These are phyloP conservation scores for Termitomyces sp. DNA, from an alignment of 768 basidiomycete genomes.

Conservation along the genomic window DNA sequence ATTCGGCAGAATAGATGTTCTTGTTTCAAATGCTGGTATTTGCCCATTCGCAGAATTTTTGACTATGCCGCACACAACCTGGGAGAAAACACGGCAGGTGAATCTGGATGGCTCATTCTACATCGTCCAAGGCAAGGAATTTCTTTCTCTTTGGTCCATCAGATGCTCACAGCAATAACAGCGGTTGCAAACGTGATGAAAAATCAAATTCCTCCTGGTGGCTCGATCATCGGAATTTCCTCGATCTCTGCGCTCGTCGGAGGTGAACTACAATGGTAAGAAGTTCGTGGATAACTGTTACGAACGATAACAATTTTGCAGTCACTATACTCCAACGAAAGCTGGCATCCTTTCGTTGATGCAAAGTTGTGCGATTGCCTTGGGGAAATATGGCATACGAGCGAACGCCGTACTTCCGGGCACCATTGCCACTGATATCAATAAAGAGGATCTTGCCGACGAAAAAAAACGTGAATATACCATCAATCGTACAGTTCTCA, in stretches of 20 bases:
- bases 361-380: constrained; percentile 73
- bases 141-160: background rate
- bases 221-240: constrained; percentile 69
- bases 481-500: constrained; percentile 58
- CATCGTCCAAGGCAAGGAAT: constrained; percentile 50
- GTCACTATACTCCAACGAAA: constrained; percentile 78
- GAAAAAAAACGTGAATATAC: constrained; percentile 53
- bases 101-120: constrained; percentile 78
- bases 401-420: constrained; percentile 71
- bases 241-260: constrained; percentile 79
- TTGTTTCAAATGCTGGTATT: constrained; percentile 50
- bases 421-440: constrained; percentile 74
- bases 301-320: constrained; percentile 14
- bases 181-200: constrained; percentile 76
- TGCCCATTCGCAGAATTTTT: constrained; percentile 77
- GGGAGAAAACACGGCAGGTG: constrained; percentile 61
- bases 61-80: constrained; percentile 56
- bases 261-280: constrained; percentile 62
- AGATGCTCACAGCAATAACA: constrained; percentile 16
- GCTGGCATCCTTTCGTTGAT: constrained; percentile 74
- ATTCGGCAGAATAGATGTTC: constrained; percentile 59
- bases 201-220: constrained; percentile 59
- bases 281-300: background rate
- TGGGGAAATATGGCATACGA: constrained; percentile 72
- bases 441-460: constrained; percentile 67